Evolutionary conservation across 2,329 filamentous ascomycete genomes (phyloP), one percentile per base, ranked within the genome.

Genomic region (Ceratocystis diversiconidia): DNA sequence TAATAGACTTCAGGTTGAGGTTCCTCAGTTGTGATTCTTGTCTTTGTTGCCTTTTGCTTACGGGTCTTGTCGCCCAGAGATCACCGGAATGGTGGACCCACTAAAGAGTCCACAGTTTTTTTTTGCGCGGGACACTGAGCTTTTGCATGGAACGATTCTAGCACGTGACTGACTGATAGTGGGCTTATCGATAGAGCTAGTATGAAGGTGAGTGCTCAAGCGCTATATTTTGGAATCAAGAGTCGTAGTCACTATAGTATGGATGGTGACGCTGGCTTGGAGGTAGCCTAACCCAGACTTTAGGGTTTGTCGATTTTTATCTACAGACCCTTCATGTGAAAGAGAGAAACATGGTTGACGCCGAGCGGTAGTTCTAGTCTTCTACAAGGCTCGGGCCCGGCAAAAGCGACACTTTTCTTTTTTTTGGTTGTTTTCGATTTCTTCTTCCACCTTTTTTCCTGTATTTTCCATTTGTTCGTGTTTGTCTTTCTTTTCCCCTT

Each of bases 51-150:
- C 48, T 30, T 59, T 59, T 59, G 52, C 52, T 59, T 32, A 59
- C 52, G 52, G 28, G 28, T 59, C 52, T n/a, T 59, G 52, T 59
- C 52, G 52, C 28, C 12, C 52, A 59, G 52, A 32, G 28, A 59
- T 59, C 52, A 30, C 52, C 52, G 25, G 52, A 59, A 36, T 59
- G 12, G 12, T n/a, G 6, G 52, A 17, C 25, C 52, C 52, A 59
- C 52, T 59, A 52, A 52, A 52, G 48, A 59, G 28, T 25, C 25
- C 28, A 59, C 12, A 59, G 46, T 52, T 52, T 52, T 41, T 41
- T 52, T 52, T 25, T 52, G 48, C 48, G 19, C 48, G 48, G 48
- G 48, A 52, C 48, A 25, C 48, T 52, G 25, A 41, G 36, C 36
- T 41, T 52, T 8, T 52, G 48, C 8, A 52, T 52, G 6, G 44